phyloP scores from a whole-genome alignment of 768 basidiomycete species.

The Podaxis sp. region DNA sequence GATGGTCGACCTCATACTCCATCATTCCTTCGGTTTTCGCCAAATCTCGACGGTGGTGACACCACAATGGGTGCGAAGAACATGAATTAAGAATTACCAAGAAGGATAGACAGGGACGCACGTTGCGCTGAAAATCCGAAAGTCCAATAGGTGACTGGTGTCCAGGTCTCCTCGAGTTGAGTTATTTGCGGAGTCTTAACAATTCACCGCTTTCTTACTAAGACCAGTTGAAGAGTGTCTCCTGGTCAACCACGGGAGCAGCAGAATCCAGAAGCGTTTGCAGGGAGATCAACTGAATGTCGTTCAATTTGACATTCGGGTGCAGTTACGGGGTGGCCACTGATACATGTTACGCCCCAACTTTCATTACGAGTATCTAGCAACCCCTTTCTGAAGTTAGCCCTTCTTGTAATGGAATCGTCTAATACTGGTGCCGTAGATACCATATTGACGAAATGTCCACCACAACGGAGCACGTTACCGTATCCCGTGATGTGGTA shows the following conservation, averaged over 20 bases:
- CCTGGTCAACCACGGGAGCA: neutral
- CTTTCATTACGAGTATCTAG: neutral
- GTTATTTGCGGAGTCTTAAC: constrained; percentile 5
- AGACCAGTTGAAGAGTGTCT: neutral
- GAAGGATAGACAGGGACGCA: neutral
- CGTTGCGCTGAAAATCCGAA: neutral
- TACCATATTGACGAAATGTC: neutral
- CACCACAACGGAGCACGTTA: neutral
- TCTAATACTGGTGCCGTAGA: neutral
- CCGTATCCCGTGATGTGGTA: neutral
- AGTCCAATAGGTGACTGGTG: neutral
- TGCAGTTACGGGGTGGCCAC: neutral
- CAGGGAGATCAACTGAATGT: neutral
- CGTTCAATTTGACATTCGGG: neutral
- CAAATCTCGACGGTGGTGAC: neutral
- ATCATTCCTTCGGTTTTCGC: neutral
- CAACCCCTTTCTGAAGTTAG: constrained; percentile 2
- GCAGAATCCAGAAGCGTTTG: neutral
- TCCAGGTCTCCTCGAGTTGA: neutral
- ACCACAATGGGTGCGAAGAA: neutral
- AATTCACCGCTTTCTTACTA: neutral
- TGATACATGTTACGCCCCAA: too few species aligned
- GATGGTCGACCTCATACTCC: neutral
- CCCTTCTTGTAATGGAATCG: neutral
- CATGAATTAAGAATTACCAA: neutral